Conservation (phyloP, 2,329 filamentous ascomycete genomes). For the Calonectria multiphialidica region DNA sequence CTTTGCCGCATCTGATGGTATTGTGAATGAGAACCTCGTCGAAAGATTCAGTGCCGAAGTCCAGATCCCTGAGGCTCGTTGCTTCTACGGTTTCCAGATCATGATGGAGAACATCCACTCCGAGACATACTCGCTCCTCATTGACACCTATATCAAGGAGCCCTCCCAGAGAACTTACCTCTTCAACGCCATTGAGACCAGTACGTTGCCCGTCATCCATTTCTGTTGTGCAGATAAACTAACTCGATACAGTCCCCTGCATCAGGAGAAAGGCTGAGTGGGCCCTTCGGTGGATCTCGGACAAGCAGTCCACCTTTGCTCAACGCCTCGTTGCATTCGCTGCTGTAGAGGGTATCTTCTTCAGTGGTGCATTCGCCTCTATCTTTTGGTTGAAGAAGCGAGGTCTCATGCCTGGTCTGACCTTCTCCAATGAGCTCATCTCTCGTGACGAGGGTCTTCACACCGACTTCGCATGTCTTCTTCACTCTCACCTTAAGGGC, state of each 20-base stretch:
- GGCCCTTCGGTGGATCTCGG: constrained; percentile 94
- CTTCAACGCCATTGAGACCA: constrained; percentile 99
- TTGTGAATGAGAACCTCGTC: constrained; percentile 99
- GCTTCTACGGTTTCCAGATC: constrained; percentile 99
- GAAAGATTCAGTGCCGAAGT: constrained; percentile 98
- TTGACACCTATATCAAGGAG: constrained; percentile 99
- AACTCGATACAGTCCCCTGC: constrained; percentile 77
- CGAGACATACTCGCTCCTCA: constrained; percentile 98
- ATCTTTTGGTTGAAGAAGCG: constrained; percentile 99
- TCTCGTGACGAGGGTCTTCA: constrained; percentile 99
- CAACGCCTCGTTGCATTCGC: constrained; percentile 97
- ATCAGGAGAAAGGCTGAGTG: constrained; percentile 99
- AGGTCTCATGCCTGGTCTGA: constrained; percentile 97
- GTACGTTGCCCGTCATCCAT: constrained; percentile 62
- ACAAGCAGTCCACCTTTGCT: constrained; percentile 93
- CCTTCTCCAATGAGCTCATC: constrained; percentile 99
- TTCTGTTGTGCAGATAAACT: constrained; percentile 26
- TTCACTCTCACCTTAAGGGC: constrained; percentile 97
- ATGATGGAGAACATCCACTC: constrained; percentile 99
- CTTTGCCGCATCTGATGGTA: constrained; percentile 98
- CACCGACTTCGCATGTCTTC: constrained; percentile 97
- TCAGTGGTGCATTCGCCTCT: constrained; percentile 97
- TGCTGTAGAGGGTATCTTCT: constrained; percentile 99
- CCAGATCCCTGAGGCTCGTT: constrained; percentile 96
- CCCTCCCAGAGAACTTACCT: constrained; percentile 92